Base-by-base conservation (phyloP, 495 filamentous ascomycete genomes). In the Mytilinidion resinicola region DNA sequence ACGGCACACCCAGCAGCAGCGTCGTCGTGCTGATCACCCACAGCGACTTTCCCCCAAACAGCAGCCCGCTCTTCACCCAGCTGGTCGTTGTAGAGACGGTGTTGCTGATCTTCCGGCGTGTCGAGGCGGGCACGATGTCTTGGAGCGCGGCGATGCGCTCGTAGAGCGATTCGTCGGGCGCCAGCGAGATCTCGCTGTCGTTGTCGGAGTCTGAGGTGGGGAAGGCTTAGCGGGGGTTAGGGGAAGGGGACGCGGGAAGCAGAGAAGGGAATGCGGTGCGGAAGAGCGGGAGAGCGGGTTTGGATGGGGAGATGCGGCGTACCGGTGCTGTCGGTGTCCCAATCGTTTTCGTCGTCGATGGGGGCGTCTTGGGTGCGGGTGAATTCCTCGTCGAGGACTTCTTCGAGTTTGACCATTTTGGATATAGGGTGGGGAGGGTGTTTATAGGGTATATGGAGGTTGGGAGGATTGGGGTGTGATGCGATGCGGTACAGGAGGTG, bases 311-410 rank as follows among this genome's bases (percentile, higher is more conserved):
- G 37, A 42, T 34, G 43, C 47, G 53, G 72, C 79, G 68, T 81
- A 91, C 92, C 91, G 53, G 87, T 30, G 25, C 25, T 89, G 71
- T 96, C 91, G 61, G 85, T 91, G 76, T 85, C 69, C 72, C 70
- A 93, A 72, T 92, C 88, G 50, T 85, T 86, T 42, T 92, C 90
- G 47, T 95, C 88, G 62, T 93, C 86, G 58, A 86, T 83, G 48
- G 88, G 80, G 46, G 79, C 77, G 63, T 87, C 84, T 73, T 88
- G 87, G 65, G 85, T 77, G 60, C 78, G 73, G 69, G 83, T 76
- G 79, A 96, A 96, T 73, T 93, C 89, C 77, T 95, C 91, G 72
- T 98, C 93, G 61, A 91, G 85, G 69, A 98, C 91, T 76, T 96
- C 95, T 64, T 85, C 85, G 63, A 98, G 88, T 75, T 95, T 88